These are phyloP conservation scores for Exophiala dermatitidis DNA, from an alignment of 2,329 filamentous ascomycete genomes.

Conservation along the genomic window DNA sequence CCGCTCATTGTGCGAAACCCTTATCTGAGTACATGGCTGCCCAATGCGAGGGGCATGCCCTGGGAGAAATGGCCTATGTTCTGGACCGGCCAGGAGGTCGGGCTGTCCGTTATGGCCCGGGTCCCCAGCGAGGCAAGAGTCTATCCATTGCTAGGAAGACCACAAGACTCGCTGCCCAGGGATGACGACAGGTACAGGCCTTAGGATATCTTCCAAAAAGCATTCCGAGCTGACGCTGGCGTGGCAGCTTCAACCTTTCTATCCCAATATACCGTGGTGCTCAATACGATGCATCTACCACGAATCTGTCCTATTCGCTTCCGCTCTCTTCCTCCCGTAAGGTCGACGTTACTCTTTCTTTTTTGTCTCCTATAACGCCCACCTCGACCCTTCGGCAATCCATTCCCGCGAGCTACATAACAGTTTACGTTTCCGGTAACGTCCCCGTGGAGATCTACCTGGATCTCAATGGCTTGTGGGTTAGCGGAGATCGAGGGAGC, in stretches of 20 bases:
- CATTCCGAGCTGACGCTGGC: background rate
- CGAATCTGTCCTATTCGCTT: constrained; percentile 60
- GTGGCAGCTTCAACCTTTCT: constrained; percentile 48
- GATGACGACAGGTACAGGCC: constrained; percentile 54
- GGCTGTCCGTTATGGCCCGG: constrained; percentile 56
- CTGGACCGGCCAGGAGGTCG: constrained; percentile 64
- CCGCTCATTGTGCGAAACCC: constrained; percentile 68
- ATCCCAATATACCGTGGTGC: constrained; percentile 55
- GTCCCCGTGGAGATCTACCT: constrained; percentile 59
- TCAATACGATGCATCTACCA: constrained; percentile 62
- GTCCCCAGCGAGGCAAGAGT: constrained; percentile 53
- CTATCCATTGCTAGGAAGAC: constrained; percentile 58
- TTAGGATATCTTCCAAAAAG: constrained; percentile 31
- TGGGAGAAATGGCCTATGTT: constrained; percentile 86
- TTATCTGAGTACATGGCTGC: constrained; percentile 65
- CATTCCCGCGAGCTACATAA: constrained; percentile 74
- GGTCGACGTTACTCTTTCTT: constrained; percentile 53
- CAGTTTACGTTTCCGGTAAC: constrained; percentile 60
- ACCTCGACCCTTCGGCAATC: constrained; percentile 73
- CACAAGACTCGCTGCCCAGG: constrained; percentile 57
- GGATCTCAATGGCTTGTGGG: constrained; percentile 71
- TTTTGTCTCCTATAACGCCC: constrained; percentile 70
- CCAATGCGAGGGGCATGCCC: constrained; percentile 61
- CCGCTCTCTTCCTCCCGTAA: constrained; percentile 37
- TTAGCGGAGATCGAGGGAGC: constrained; percentile 65